phyloP scores from a whole-genome alignment of 129 eudicot species.

The Saposhnikovia divaricata region DNA sequence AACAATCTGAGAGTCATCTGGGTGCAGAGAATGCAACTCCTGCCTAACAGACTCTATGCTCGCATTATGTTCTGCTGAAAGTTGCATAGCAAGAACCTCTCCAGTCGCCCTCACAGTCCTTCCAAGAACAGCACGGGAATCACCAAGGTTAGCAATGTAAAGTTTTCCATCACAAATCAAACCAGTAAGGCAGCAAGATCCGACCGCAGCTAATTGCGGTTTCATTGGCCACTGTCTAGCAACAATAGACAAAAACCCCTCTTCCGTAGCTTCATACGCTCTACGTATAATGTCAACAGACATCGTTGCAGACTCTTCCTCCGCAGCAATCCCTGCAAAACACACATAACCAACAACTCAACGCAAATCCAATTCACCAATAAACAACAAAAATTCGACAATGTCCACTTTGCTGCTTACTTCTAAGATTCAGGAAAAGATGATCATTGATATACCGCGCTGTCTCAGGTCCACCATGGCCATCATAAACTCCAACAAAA shows the following conservation, averaged over 20 bases:
- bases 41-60: constrained; percentile 70
- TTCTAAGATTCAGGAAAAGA: constrained; percentile 62
- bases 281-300: constrained; percentile 56
- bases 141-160: constrained; percentile 70
- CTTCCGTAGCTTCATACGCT: constrained; percentile 72
- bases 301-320: constrained; percentile 53
- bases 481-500: constrained; percentile 76
- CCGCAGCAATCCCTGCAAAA: constrained; percentile 46
- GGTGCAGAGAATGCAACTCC: constrained; percentile 68
- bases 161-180: constrained; percentile 54
- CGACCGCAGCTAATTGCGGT: constrained; percentile 74
- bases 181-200: constrained; percentile 72
- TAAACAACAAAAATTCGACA: too few relatives aligned
- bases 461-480: constrained; percentile 89
- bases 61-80: constrained; percentile 66
- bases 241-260: constrained; percentile 61
- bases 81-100: constrained; percentile 57
- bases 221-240: constrained; percentile 49
- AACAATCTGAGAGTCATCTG: constrained; percentile 66
- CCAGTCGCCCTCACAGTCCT: constrained; percentile 59
- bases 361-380: not conserved
- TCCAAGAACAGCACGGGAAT: constrained; percentile 78
- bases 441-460: constrained; percentile 60
- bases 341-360: not conserved
- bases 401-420: constrained; percentile 25